phyloP scores from a whole-genome alignment of 2,329 filamentous ascomycete genomes.

The Hypomyces rosellus region DNA sequence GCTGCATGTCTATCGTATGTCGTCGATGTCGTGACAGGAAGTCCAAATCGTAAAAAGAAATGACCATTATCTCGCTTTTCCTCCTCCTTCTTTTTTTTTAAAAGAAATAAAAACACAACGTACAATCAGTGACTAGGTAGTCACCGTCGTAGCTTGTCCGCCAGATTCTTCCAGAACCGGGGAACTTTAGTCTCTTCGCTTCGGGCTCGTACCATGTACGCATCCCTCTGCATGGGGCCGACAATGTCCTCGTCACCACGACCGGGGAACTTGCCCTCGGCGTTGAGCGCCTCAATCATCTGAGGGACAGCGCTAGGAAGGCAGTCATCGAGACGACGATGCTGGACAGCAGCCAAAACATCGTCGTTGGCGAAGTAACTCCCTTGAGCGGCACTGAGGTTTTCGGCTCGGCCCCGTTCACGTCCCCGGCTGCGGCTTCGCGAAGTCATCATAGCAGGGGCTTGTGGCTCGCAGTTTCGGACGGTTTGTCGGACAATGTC shows the following conservation, averaged over 20 bases:
- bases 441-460: constrained; percentile 21
- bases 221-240: constrained; percentile 73
- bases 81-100: not conserved
- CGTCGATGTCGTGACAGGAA: constrained; percentile 36
- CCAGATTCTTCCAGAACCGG: constrained; percentile 44
- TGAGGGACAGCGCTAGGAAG: constrained; percentile 61
- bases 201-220: constrained; percentile 42
- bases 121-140: not conserved
- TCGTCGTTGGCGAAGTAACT: constrained; percentile 30
- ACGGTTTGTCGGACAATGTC: constrained; percentile 49
- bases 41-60: constrained; percentile 1
- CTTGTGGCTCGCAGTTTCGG: constrained; percentile 16
- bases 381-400: constrained; percentile 35
- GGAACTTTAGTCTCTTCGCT: constrained; percentile 39
- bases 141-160: constrained; percentile 36
- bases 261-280: constrained; percentile 79
- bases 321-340: constrained; percentile 44
- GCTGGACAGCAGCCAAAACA: constrained; percentile 36
- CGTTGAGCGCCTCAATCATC: constrained; percentile 60
- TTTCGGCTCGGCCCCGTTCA: constrained; percentile 31
- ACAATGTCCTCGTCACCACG: constrained; percentile 90
- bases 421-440: constrained; percentile 36
- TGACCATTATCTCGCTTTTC: constrained; percentile 5
- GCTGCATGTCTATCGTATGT: constrained; percentile 29
- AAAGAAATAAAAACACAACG: not conserved